Base-by-base conservation (phyloP, 164 flowering plant genomes). In the Aristolochia contorta region DNA sequence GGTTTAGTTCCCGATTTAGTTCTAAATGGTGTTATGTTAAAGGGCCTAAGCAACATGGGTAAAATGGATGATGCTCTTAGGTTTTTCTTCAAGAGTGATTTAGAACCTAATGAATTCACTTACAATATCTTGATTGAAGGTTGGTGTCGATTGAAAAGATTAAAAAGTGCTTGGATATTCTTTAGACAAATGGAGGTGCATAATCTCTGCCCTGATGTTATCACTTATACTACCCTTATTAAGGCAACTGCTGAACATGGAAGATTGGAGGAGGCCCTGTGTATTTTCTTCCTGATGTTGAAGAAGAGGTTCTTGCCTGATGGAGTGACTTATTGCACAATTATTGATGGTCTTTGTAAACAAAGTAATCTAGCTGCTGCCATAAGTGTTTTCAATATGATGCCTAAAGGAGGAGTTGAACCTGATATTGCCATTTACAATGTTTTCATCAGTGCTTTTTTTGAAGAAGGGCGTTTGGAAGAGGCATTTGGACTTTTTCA, bases 71-170 rank as follows among this genome's bases (percentile, higher is more conserved):
- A 74, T 73, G 83, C 85, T 33, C 65, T 76, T 53, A 71, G 74
- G 25, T 74, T 78, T 46, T 81, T 76, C 69, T 69, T 75, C 46
- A 69, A 75, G 24, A 51, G 27, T 25, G 72, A 74, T 67, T 16
- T 76, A 32, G 60, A 22, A 20, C 80, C 80, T 18, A 81, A 75
- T 62, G 48, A 62, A 13, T 41, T 65, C 66, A 58, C 32, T 20
- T 75, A 77, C 58, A 80, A 80, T 41, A 51, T 66, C n/a, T 67
- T 80, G 45, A 69, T 80, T n/a, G 81, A 80, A 69, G 83, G 84
- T 52, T 78, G 65, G 54, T 79, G 70, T 65, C 70, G 71, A 70
- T 56, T 63, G 37, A 72, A 73, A 47, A 57, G 56, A 20, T 37
- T 73, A 53, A 56, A 47, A 16, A 59, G 65, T 63, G 81, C 76